phyloP scores from a whole-genome alignment of 257 asterid species.

The Henckelia pumila region DNA sequence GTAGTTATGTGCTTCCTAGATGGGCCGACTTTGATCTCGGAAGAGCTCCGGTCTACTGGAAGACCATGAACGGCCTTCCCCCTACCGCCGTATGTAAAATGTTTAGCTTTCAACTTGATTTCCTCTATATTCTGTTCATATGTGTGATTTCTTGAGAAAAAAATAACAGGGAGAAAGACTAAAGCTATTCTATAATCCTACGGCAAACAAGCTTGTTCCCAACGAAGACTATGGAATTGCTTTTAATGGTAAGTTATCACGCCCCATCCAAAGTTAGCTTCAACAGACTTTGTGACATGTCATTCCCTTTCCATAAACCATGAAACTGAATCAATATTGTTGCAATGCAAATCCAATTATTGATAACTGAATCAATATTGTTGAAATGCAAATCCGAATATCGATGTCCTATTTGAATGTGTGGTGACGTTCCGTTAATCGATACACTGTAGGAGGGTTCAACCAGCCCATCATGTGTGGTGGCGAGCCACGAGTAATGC shows the following conservation, averaged over 20 bases:
- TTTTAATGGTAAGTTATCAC: slow-evolving; percentile 56
- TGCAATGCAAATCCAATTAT: too few relatives aligned
- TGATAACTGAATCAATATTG: too few relatives aligned
- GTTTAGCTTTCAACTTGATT: background rate
- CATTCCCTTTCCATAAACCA: background rate
- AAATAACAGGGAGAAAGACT: slow-evolving; percentile 64
- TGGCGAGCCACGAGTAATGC: slow-evolving; percentile 89
- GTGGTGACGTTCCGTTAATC: slow-evolving; percentile 11
- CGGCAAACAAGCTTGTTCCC: slow-evolving; percentile 54
- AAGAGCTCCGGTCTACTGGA: slow-evolving; percentile 83
- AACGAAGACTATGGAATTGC: slow-evolving; percentile 70
- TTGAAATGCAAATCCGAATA: too few relatives aligned
- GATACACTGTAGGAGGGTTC: slow-evolving; percentile 60
- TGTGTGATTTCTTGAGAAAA: slow-evolving; percentile 10
- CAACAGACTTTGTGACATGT: background rate
- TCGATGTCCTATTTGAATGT: background rate
- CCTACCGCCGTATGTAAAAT: slow-evolving; percentile 64
- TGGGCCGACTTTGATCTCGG: slow-evolving; percentile 94
- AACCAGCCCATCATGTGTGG: slow-evolving; percentile 98
- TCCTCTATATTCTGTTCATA: background rate
- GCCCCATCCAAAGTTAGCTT: background rate
- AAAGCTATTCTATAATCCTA: slow-evolving; percentile 79
- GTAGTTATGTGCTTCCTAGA: slow-evolving; percentile 63
- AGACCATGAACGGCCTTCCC: slow-evolving; percentile 87
- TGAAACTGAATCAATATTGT: background rate